Percentiles rank a stretch among this genome's conserved stretches.
These are phyloP conservation scores for Cyberlindnera misumaiensis DNA, from an alignment of 805 yeast genomes.

Conservation along the genomic window DNA sequence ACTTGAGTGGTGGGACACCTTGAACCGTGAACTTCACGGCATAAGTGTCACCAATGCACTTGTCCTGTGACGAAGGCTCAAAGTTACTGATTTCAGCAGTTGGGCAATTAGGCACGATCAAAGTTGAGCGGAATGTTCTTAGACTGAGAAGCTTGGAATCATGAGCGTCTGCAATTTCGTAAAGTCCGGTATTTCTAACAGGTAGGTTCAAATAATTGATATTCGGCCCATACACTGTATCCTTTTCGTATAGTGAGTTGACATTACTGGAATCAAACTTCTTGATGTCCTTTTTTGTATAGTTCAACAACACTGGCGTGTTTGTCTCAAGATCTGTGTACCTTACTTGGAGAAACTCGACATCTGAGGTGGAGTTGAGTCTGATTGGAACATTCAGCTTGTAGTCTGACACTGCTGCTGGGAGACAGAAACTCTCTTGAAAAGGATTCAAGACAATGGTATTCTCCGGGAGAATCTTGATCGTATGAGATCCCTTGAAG, in stretches of 20 bases:
- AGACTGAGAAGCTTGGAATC: constrained; percentile 61
- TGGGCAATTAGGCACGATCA: constrained; percentile 75
- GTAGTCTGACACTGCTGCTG: constrained; percentile 25
- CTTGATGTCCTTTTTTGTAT: constrained; percentile 49
- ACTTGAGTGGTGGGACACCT: constrained; percentile 76
- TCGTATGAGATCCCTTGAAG: constrained; percentile 79
- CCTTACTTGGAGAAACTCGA: constrained; percentile 60
- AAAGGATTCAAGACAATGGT: constrained; percentile 80
- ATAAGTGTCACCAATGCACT: constrained; percentile 60
- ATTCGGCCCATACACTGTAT: constrained; percentile 21
- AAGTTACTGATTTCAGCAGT: constrained; percentile 45
- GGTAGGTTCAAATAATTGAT: constrained; percentile 62
- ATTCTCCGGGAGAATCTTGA: constrained; percentile 86
- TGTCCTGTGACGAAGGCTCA: constrained; percentile 29
- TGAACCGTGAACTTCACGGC: constrained; percentile 44
- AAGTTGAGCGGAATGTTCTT: constrained; percentile 52
- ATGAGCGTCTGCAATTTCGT: constrained; percentile 57
- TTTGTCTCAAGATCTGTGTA: constrained; percentile 51
- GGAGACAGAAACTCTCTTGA: constrained; percentile 57
- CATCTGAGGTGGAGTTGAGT: constrained; percentile 71
- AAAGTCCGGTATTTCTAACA: constrained; percentile 65
- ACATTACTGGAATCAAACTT: constrained; percentile 24
- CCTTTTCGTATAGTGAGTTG: constrained; percentile 19
- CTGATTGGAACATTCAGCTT: constrained; percentile 57
- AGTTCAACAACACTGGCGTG: constrained; percentile 41